These are phyloP conservation scores for Nigrospora osmanthi DNA, from an alignment of 2,329 filamentous ascomycete genomes.

Conservation along the genomic window DNA sequence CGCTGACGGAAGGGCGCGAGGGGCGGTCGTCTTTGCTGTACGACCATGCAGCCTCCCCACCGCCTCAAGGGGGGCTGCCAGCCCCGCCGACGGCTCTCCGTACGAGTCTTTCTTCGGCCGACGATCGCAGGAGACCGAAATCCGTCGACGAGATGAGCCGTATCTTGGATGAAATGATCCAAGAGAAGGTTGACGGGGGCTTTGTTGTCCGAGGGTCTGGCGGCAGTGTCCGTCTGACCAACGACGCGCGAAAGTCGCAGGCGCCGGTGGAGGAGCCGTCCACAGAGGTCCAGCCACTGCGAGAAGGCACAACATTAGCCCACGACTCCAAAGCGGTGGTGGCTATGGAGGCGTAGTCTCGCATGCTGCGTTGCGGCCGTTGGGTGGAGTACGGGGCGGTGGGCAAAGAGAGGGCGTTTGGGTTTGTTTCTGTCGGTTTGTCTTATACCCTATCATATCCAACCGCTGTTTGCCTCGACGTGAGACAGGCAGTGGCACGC, in stretches of 20 bases:
- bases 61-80: constrained; percentile 20
- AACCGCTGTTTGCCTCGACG: constrained; percentile 24
- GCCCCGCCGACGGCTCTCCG: constrained; percentile 15
- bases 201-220: constrained; percentile 59
- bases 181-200: constrained; percentile 73
- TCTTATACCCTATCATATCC: constrained; percentile 30
- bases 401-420: constrained; percentile 14
- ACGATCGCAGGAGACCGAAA: constrained; percentile 49
- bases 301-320: constrained; percentile 22
- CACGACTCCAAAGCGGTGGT: constrained; percentile 15
- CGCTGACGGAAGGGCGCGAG: constrained; percentile 5
- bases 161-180: constrained; percentile 95
- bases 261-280: constrained; percentile 24
- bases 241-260: constrained; percentile 31
- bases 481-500: constrained; percentile 15
- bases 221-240: constrained; percentile 57
- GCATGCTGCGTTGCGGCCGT: not conserved
- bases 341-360: constrained; percentile 15
- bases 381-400: constrained; percentile 7
- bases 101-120: constrained; percentile 25
- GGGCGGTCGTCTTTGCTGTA: constrained; percentile 20
- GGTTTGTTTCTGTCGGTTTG: constrained; percentile 24
- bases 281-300: constrained; percentile 28
- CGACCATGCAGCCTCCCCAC: constrained; percentile 22
- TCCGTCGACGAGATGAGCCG: constrained; percentile 89